These are phyloP conservation scores for Albatrellus ellisii DNA, from an alignment of 768 basidiomycete genomes.

Conservation along the genomic window DNA sequence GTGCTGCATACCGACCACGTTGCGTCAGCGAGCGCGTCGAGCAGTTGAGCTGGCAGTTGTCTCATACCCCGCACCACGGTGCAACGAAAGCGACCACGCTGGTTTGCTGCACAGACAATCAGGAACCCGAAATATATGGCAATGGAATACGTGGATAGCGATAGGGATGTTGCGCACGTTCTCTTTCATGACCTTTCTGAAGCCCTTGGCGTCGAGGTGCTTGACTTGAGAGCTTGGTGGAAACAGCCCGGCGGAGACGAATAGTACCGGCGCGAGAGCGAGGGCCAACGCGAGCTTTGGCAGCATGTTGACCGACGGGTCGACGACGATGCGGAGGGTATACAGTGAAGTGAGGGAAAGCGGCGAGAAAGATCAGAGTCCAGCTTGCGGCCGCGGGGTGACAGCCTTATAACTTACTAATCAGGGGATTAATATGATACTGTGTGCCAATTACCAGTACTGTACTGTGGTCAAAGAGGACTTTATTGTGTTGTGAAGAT, in stretches of 20 bases:
- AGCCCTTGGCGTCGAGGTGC: slow-evolving; percentile 56
- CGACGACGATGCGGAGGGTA: too few relatives aligned
- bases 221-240: slow-evolving; percentile 40
- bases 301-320: too few relatives aligned
- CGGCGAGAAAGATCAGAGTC: too few relatives aligned
- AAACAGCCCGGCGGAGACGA: slow-evolving; percentile 38
- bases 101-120: too few relatives aligned
- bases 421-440: too few relatives aligned
- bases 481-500: too few relatives aligned
- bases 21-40: slow-evolving; percentile 1
- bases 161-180: slow-evolving; percentile 41
- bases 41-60: neutral
- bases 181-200: slow-evolving; percentile 57
- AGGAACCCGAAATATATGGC: neutral
- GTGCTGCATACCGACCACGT: slow-evolving; percentile 32
- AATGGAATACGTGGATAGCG: neutral
- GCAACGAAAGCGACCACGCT: slow-evolving; percentile 83
- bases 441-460: too few relatives aligned
- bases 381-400: too few relatives aligned
- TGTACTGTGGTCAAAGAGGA: too few relatives aligned
- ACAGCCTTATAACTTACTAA: too few relatives aligned
- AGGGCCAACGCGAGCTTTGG: slow-evolving; percentile 23
- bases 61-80: slow-evolving; percentile 83
- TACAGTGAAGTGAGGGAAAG: too few relatives aligned
- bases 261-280: slow-evolving; percentile 30